Base-by-base conservation (phyloP, 305 asterid species). In the Petunia hybrid region DNA sequence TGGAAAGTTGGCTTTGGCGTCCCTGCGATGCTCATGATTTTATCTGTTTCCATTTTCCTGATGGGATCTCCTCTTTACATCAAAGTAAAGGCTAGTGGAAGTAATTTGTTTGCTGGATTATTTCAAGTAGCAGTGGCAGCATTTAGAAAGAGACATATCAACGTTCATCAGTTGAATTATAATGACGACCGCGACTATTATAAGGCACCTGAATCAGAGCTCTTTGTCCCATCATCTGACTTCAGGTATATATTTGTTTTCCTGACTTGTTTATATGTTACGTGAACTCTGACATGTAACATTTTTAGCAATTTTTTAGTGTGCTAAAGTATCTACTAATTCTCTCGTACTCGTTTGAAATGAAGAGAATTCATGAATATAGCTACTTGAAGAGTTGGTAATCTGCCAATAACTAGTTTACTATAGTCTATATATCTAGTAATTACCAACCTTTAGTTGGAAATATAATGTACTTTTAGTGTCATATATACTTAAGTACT, bases 101-200 rank as follows among this genome's bases (percentile, higher is more conserved):
- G 74, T 5, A 53, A 13, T 53, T 46, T 46, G 5, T 36, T 66
- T 35, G 9, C 48, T 38, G 51, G 81, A 22, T 57, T 60, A 6
- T 36, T 61, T n/a, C 59, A 64, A 61, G 81, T 77, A 9, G 22
- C 10, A 7, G 77, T 71, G 7, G 77, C 77, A 6, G 61, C 41
- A 3, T 14, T 77, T 1, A 61, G 66, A 39, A 62, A 42, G 39
- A 9, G 68, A 22, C 59, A 55, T 43, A 53, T 56, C 22, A 35
- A 53, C 13, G 4, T 73, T 5, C 39, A 31, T 38, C 61, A 67
- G 59, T 8, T 45, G 45, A 14, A 45, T 62, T 31, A 12, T 31
- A 61, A 31, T 6, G 41, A 61, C 2, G 67, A 46, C 3, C 22
- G 62, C 78, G 45, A 46, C 62, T 39, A 2, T n/a, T 14, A 73